Evolutionary conservation across 371 early-diverging fungal species (phyloP).

Genomic region (Chytridiales sp.): DNA sequence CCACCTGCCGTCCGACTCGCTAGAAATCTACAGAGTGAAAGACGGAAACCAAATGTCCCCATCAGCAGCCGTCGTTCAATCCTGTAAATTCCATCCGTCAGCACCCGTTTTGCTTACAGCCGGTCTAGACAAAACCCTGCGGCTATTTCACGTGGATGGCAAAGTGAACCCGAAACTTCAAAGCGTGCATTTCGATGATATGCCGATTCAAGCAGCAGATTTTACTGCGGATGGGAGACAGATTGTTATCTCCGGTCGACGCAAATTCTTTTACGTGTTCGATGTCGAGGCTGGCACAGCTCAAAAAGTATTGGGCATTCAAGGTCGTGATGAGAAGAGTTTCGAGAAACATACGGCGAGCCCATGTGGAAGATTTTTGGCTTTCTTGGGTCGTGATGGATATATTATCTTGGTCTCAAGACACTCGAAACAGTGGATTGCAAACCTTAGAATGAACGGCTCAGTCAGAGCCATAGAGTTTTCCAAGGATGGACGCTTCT

Average conservation of each 20-base stretch:
- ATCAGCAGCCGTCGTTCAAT: slow-evolving; percentile 53
- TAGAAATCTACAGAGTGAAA: slow-evolving; percentile 68
- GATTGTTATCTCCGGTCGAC: slow-evolving; percentile 72
- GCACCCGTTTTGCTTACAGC: slow-evolving; percentile 84
- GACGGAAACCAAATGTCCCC: slow-evolving; percentile 68
- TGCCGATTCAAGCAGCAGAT: slow-evolving; percentile 70
- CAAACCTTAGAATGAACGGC: slow-evolving; percentile 84
- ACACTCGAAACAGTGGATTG: slow-evolving; percentile 79
- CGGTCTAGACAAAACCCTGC: slow-evolving; percentile 79
- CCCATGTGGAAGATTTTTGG: slow-evolving; percentile 53
- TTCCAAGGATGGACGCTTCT: slow-evolving; percentile 39
- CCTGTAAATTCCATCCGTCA: slow-evolving; percentile 86
- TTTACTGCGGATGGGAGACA: slow-evolving; percentile 76
- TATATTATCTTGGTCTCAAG: slow-evolving; percentile 75
- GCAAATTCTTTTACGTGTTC: slow-evolving; percentile 76
- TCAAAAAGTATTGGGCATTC: slow-evolving; percentile 66
- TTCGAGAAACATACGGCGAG: slow-evolving; percentile 26
- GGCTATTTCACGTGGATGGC: slow-evolving; percentile 87
- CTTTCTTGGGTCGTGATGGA: slow-evolving; percentile 75
- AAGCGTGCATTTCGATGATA: slow-evolving; percentile 75
- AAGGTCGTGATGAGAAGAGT: slow-evolving; percentile 56
- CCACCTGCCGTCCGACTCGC: slow-evolving; percentile 51
- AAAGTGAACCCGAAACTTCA: slow-evolving; percentile 86
- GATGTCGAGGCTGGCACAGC: slow-evolving; percentile 80
- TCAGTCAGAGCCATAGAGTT: slow-evolving; percentile 53